Percentiles rank a stretch among this genome's conserved stretches.
phyloP scores from a whole-genome alignment of 257 asterid species.

The Solanum pennellii region DNA sequence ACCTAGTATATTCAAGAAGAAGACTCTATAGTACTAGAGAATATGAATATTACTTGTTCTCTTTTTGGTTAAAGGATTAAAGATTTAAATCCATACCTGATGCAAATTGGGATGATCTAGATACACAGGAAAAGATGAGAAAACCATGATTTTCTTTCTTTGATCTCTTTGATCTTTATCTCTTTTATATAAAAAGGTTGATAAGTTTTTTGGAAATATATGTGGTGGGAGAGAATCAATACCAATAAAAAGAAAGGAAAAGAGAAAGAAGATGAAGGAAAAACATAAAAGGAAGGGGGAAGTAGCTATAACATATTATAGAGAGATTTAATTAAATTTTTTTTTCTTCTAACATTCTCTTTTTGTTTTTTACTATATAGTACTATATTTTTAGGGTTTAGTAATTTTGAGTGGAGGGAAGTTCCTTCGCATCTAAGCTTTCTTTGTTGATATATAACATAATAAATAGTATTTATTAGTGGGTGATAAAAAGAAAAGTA shows the following conservation, averaged over 20 bases:
- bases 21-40: conserved; percentile 12
- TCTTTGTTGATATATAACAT: background rate
- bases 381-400: conserved; percentile 18
- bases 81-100: conserved; percentile 22
- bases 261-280: conserved; percentile 7
- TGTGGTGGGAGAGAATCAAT: conserved; percentile 27
- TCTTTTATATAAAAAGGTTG: conserved; percentile 23
- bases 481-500: conserved; percentile 9
- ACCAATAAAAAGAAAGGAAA: conserved; percentile 8
- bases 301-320: background rate
- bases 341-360: conserved; percentile 4
- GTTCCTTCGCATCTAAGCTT: conserved; percentile 35
- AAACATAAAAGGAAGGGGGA: background rate
- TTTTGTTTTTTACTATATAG: conserved; percentile 14
- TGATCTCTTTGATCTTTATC: conserved; percentile 12
- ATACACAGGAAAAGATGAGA: conserved; percentile 43
- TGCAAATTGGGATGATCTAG: conserved; percentile 46
- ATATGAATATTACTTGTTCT: conserved; percentile 20
- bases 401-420: conserved; percentile 16
- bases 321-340: background rate
- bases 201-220: conserved; percentile 27
- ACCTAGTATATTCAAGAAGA: conserved; percentile 32
- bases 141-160: conserved; percentile 23
- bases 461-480: conserved; percentile 4
- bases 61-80: background rate